Conservation (phyloP, 148 eudicot genomes). For the Arbutus unedo region DNA sequence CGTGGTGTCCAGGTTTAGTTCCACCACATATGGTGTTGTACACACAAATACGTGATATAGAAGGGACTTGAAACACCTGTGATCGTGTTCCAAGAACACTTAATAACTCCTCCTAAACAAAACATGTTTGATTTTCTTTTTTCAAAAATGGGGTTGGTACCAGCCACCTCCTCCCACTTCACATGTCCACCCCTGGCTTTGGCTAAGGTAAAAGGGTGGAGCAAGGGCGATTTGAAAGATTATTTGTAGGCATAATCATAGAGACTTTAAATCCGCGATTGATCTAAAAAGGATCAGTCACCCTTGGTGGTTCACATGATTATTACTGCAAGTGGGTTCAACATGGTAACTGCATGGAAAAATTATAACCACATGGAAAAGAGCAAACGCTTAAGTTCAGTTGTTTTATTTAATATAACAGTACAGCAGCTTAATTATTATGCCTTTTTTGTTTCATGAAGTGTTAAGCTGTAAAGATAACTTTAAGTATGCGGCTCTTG, state of each 20-base stretch:
- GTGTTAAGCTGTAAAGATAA: constrained; percentile 12
- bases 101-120: too few relatives aligned
- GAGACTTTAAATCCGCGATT: neutral
- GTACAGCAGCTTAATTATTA: neutral
- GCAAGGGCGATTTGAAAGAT: too few relatives aligned
- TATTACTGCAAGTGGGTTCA: neutral
- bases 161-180: too few relatives aligned
- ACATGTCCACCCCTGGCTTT: too few relatives aligned
- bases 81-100: too few relatives aligned
- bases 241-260: neutral
- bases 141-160: too few relatives aligned
- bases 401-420: neutral
- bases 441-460: neutral
- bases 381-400: neutral
- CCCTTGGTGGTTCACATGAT: neutral
- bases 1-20: too few relatives aligned
- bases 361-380: too few relatives aligned
- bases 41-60: too few relatives aligned
- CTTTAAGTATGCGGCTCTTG: neutral
- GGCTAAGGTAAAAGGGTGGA: neutral
- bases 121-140: too few relatives aligned
- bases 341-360: neutral
- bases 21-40: too few relatives aligned
- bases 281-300: neutral
- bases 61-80: too few relatives aligned